Base-by-base conservation (phyloP, 257 asterid species). In the Solanum appendiculatum region DNA sequence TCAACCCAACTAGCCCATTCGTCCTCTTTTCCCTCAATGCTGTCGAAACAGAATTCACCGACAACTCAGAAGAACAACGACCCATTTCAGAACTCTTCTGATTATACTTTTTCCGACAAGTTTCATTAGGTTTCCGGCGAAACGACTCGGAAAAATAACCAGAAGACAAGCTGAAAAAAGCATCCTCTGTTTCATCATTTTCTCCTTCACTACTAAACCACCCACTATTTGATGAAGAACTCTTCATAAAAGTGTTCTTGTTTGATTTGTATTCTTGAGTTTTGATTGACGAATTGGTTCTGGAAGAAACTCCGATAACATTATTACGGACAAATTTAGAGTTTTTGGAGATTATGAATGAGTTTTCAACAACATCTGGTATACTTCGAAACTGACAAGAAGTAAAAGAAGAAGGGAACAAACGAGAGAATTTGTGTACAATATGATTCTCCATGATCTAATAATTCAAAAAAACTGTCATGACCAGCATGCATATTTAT, bases 341-440 rank as follows among this genome's bases (percentile, higher is more conserved):
- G 87, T 48, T 31, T 84, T 91, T 89, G n/a, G 92, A 12, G 90
- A 86, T 72, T 73, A 88, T 3, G 70, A 88, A 46, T 90, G 92
- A 87, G 90, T 86, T 78, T 2, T 94, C 88, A 75, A 92, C 92
- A 23, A 93, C 95, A 54, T 94, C 96, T 3, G 93, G 88, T 10
- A 87, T 48, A 13, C 81, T 75, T 66, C 91, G 86, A 75, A 81
- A 88, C 3, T 92, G 92, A 92, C 97, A 95, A 40, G 94, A 94
- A 36, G 91, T 86, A 85, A 93, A 86, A 15, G 98, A 93, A 60
- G 98, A 93, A 90, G 95, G 94, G 18, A 94, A 81, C 68, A 93
- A 86, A n/a, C 94, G 92, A 84, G 92, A 91, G 86, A 95, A 80
- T 87, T 84, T 95, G 82, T 91, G 87, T 36, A 89, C 74, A 14